Evolutionary conservation across 106 monocot genomes (phyloP), one percentile per base, ranked within the genome.

Genomic region (Dendrobium catenatum): DNA sequence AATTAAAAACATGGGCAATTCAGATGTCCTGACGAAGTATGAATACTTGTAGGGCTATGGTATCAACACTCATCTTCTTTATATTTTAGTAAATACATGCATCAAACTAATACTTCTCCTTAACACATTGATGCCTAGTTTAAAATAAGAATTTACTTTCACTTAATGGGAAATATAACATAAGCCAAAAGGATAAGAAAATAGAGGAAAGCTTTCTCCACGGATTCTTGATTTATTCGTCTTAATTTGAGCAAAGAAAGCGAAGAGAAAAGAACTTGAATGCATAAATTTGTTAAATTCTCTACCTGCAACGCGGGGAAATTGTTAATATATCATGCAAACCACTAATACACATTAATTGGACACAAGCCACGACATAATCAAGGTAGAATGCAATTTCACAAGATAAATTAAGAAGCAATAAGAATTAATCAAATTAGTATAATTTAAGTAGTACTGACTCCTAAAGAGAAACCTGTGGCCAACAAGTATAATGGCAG

Each of bases 401-500:
- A 49, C 48, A 9, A 41, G 47, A 27, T 27, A 76, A 76, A 76
- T 24, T 10, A 44, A 75, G 8, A 46, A 75, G 4, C 1, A 73
- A 46, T 44, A 76, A 79, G 20, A 22, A 64, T 70, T 15, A 68
- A 82, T 68, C 74, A 13, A 76, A 76, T 49, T 48, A 48, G 48
- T 19, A 24, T 48, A 16, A 74, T 49, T 42, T 26, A 49, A 26
- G 76, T 4, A 76, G 48, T 20, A 48, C 5, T 49, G 26, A 49
- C 13, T 76, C n/a, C 40, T 74, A 42, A 46, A 19, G 41, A 68
- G 81, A 54, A 81, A 99, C 98, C 98, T 99, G 95, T 99, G 98
- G 78, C 98, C 98, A 82, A 91, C 91, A 82, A 99, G 89, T 80
- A 99, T 84, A 82, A 95, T 91, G 47, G 98, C 95, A 74, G 98